A percentile compares a stretch with the other conserved stretches of the same genome.
Evolutionary conservation across 495 filamentous ascomycete genomes (phyloP).

Genomic region (Hypoxylon perforatum): DNA sequence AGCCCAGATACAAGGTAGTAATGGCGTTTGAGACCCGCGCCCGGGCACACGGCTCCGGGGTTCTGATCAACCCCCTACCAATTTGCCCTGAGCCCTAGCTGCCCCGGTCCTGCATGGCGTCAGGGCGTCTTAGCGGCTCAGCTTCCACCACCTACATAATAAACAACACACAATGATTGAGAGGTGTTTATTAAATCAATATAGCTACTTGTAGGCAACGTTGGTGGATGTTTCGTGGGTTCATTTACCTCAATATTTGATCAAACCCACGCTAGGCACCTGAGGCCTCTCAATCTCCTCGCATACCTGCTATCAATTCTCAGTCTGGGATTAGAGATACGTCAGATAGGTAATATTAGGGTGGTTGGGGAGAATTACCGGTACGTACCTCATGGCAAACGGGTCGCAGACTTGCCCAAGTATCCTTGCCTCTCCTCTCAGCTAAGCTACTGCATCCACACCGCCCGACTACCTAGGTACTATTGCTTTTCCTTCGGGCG

Average conservation of each 20-base stretch:
- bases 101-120: constrained; percentile 11
- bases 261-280: no score
- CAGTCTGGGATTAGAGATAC: no score
- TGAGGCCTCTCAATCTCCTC: no score
- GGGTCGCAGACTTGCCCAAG: no score
- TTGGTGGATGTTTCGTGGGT: no score
- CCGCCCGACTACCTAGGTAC: not conserved
- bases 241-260: no score
- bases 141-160: no score
- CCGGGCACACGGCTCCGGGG: constrained; percentile 18
- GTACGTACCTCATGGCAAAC: no score
- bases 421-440: not conserved
- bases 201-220: no score
- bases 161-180: not conserved
- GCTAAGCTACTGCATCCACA: not conserved
- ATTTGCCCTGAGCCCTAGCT: constrained; percentile 7
- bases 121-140: not conserved
- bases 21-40: constrained; percentile 25
- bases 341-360: no score
- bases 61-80: constrained; percentile 1
- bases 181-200: not conserved
- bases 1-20: constrained; percentile 13
- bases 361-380: no score
- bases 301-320: no score
- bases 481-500: not conserved